Base-by-base conservation (phyloP, 495 filamentous ascomycete genomes). In the Lepidopterella palustris region DNA sequence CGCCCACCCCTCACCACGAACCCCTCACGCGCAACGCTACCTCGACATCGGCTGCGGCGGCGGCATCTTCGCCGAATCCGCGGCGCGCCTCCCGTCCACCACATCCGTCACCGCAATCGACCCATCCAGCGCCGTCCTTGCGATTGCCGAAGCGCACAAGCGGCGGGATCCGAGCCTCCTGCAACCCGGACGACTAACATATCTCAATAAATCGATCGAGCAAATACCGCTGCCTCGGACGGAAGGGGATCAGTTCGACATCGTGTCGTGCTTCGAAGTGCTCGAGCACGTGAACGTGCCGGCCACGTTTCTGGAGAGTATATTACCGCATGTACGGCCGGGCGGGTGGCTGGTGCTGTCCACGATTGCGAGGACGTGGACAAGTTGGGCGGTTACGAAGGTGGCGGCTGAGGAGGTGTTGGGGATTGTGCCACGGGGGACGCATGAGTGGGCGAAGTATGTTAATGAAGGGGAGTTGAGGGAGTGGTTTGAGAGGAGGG, bases 41-140 rank as follows among this genome's bases (percentile, higher is more conserved):
- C 86, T 98, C 31, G 95, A 97, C 73, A 81, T 98, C 53, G 93
- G 93, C 68, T 97, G 95, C 73, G 93, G 93, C 60, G 93, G 90
- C 24, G 93, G 93, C 49, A 98, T 98, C 73, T 95, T 97, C 70
- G 88, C 91, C 52, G 93, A 98, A 68, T 88, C 84, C 3, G 88
- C 93, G 6, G 92, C 95, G 3, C 82, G 93, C n/a, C 73, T 89
- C 18, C 68, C 78, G 4, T 77, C 74, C 29, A 90, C 89, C 0
- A 72, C 70, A 2, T 81, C 77, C 21, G 90, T 96, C 11, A 83
- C 87, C 1, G 95, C 86, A 6, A 85, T 98, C 63, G 95, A 98
- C 68, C 90, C 93, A 0, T 87, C 87, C 15, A 68, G 82, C 1
- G 82, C 81, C n/a, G 87, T 97, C 26, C 80, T 97, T 39, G 75